These are phyloP conservation scores for Chaetomiaceae sp. DNA, from an alignment of 2,329 filamentous ascomycete genomes.

Conservation along the genomic window DNA sequence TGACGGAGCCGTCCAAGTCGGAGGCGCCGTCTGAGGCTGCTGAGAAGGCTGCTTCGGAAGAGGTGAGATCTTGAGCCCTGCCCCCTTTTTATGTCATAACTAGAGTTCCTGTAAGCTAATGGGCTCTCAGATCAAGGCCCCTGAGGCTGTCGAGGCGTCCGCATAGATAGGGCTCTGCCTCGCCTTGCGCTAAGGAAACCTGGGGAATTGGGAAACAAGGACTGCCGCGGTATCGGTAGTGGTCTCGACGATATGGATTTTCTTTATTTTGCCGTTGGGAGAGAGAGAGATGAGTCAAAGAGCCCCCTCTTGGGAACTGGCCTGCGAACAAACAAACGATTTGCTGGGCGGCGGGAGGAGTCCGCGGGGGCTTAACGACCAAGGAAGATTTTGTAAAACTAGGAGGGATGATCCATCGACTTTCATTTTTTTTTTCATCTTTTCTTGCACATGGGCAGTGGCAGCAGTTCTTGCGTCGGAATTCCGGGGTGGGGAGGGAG, in stretches of 20 bases:
- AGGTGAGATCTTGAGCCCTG: slow-evolving; percentile 26
- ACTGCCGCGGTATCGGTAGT: too few species aligned
- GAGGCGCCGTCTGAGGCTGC: slow-evolving; percentile 18
- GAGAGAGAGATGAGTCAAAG: too few species aligned
- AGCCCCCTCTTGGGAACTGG: too few species aligned
- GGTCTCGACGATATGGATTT: too few species aligned
- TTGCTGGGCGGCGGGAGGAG: too few species aligned
- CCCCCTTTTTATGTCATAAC: not conserved
- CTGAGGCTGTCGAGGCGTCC: slow-evolving; percentile 35
- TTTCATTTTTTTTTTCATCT: not conserved
- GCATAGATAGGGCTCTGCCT: slow-evolving; percentile 26
- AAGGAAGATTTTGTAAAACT: slow-evolving; percentile 10
- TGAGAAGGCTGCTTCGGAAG: slow-evolving; percentile 33
- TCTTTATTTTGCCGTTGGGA: too few species aligned
- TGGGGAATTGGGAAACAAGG: too few species aligned
- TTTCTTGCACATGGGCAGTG: slow-evolving; percentile 4
- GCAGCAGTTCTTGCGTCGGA: slow-evolving; percentile 4
- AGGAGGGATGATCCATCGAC: slow-evolving; percentile 1
- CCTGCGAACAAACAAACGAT: too few species aligned
- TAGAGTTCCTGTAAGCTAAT: too few species aligned
- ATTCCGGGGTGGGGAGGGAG: not conserved
- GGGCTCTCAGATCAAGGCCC: slow-evolving; percentile 23
- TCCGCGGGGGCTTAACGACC: too few species aligned
- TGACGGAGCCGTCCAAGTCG: slow-evolving; percentile 34
- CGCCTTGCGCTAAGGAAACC: not conserved